Evolutionary conservation across 371 early-diverging fungal genomes (phyloP), one percentile per base, ranked within the genome.

Genomic region (Circinella minor): DNA sequence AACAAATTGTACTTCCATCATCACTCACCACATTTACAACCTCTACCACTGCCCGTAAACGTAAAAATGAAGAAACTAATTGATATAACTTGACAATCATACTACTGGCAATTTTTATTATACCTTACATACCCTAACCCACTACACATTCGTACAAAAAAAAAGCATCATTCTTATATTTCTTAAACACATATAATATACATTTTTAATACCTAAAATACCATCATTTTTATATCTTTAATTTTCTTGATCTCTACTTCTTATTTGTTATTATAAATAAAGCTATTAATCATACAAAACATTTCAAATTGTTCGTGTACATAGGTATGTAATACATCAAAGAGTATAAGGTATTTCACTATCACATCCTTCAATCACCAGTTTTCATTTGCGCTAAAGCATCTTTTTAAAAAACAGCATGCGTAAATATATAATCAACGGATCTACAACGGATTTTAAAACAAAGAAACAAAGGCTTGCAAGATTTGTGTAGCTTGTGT

Each of bases 11-110:
- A 55, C 57, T 55, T 34, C 57, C 57, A 55, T 36, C 57, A 18
- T 39, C 39, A 6, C 39, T 39, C 39, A 39, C 39, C 39, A 39
- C 39, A 4, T 39, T 39, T 39, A 9, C 39, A 39, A 4, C 39
- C 39, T 39, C 39, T 9, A 39, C 57, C 20, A 36, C 57, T 34
- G 57, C 57, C 34, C 57, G 57, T 36, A 55, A 55, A 36, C 57
- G 57, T 36, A 55, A 55, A 55, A 55, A 34, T 55, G 36, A 55
- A 34, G 57, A 55, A 55, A 55, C 13, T 34, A 55, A 55, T 55
- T 55, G 36, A 55, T 34, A 55, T 55, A 20, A 9, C 49, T 49
- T 14, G 49, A 49, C 49, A 49, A 49, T 49, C 14, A 49, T 49
- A 49, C 49, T 14, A 11, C 13, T 49, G 4, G 49, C 49, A 49